A percentile compares a stretch with the other conserved stretches of the same genome.
Evolutionary conservation across 2,329 filamentous ascomycete species (phyloP).

Genomic region (Fusarium nygamai): DNA sequence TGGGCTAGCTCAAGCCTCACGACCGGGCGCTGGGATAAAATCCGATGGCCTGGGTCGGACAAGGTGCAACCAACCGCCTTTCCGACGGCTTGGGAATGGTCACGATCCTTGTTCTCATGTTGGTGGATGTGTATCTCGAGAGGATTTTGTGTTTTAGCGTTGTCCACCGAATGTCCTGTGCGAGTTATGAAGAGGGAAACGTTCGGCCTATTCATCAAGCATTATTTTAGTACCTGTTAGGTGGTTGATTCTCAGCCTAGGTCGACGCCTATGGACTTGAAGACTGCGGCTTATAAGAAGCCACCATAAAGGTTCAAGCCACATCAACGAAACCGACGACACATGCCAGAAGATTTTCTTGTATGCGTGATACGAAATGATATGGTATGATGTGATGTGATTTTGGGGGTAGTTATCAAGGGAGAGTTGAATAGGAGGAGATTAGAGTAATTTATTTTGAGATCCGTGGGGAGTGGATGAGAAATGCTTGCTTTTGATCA

Average conservation of each 20-base stretch:
- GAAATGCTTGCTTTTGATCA: background rate
- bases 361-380: slow-evolving; percentile 1
- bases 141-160: background rate
- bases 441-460: slow-evolving; percentile 4
- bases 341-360: background rate
- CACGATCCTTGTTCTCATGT: slow-evolving; percentile 16
- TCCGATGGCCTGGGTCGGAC: slow-evolving; percentile 41
- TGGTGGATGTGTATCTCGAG: background rate
- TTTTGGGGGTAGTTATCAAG: background rate
- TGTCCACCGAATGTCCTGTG: background rate
- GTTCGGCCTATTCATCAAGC: background rate
- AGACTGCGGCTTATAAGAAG: slow-evolving; percentile 11
- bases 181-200: background rate
- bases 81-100: slow-evolving; percentile 37
- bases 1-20: slow-evolving; percentile 33
- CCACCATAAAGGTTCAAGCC: slow-evolving; percentile 6
- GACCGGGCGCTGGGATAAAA: slow-evolving; percentile 39
- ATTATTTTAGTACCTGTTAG: background rate
- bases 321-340: slow-evolving; percentile 9
- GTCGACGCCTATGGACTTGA: background rate
- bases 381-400: background rate
- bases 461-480: background rate
- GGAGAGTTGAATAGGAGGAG: slow-evolving; percentile 8
- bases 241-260: background rate
- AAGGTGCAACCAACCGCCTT: slow-evolving; percentile 29